phyloP scores from a whole-genome alignment of 2,329 filamentous ascomycete genomes.

The Penicillium capsulatum region DNA sequence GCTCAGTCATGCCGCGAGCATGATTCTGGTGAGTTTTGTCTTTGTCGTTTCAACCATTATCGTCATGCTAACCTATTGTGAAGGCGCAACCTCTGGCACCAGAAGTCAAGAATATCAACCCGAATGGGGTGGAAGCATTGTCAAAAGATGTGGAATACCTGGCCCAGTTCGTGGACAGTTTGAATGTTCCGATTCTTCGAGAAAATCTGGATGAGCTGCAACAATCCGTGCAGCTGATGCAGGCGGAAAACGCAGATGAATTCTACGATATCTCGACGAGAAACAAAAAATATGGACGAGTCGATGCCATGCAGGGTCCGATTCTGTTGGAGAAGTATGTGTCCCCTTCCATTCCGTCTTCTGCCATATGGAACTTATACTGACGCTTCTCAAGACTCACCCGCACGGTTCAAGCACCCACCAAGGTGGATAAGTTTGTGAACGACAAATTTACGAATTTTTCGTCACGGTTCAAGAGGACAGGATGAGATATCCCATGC shows the following conservation, averaged over 20 bases:
- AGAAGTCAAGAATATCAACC: conserved; percentile 80
- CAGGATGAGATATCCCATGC: too few species aligned
- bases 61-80: conserved; percentile 12
- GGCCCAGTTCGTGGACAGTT: conserved; percentile 75
- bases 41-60: neutral
- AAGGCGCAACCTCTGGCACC: conserved; percentile 71
- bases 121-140: conserved; percentile 75
- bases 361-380: conserved; percentile 5
- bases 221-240: conserved; percentile 86
- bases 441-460: conserved; percentile 63
- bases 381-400: conserved; percentile 53
- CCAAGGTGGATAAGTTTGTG: conserved; percentile 60
- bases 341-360: neutral
- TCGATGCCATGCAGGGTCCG: conserved; percentile 86
- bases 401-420: conserved; percentile 56
- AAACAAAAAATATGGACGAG: conserved; percentile 90
- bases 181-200: conserved; percentile 82
- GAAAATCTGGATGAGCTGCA: conserved; percentile 89
- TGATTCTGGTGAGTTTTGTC: conserved; percentile 63
- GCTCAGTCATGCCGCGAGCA: conserved; percentile 80
- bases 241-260: conserved; percentile 84
- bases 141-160: conserved; percentile 80
- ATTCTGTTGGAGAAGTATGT: conserved; percentile 83
- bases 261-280: conserved; percentile 88
- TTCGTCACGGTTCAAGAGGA: conserved; percentile 69